Evolutionary conservation across 2,329 filamentous ascomycete species (phyloP).

Genomic region (Stemphylium beticola): DNA sequence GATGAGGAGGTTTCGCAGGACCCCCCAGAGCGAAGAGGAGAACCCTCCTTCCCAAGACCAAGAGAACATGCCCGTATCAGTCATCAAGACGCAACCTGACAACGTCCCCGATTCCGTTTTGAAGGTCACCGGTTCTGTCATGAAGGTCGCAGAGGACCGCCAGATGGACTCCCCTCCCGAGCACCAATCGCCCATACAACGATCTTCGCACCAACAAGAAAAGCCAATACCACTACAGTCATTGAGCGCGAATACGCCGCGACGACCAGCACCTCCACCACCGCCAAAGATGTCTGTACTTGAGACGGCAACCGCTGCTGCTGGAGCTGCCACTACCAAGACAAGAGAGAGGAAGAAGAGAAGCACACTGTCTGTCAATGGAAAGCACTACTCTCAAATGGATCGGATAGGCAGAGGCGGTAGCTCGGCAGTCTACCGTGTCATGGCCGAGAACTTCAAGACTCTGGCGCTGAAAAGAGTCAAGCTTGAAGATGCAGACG

Average conservation of each 20-base stretch:
- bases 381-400: constrained; percentile 86
- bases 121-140: constrained; percentile 43
- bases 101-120: constrained; percentile 39
- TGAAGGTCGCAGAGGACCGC: constrained; percentile 42
- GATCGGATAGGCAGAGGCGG: constrained; percentile 92
- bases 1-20: constrained; percentile 47
- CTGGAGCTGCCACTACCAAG: constrained; percentile 79
- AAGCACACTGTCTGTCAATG: constrained; percentile 86
- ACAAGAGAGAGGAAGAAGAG: constrained; percentile 74
- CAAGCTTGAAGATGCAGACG: constrained; percentile 87
- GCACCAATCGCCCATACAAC: constrained; percentile 39
- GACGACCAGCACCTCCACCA: constrained; percentile 75
- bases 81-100: constrained; percentile 34
- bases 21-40: constrained; percentile 49
- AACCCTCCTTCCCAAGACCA: constrained; percentile 68
- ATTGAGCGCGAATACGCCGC: constrained; percentile 73
- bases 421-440: constrained; percentile 91
- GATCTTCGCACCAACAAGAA: constrained; percentile 50
- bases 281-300: constrained; percentile 96
- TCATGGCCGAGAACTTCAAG: constrained; percentile 96
- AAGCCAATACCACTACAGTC: constrained; percentile 58
- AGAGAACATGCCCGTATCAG: constrained; percentile 72
- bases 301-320: constrained; percentile 85
- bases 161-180: constrained; percentile 29
- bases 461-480: constrained; percentile 95